These are phyloP conservation scores for Phialemoniopsis sp. DNA, from an alignment of 2,329 filamentous ascomycete species.

Conservation along the genomic window DNA sequence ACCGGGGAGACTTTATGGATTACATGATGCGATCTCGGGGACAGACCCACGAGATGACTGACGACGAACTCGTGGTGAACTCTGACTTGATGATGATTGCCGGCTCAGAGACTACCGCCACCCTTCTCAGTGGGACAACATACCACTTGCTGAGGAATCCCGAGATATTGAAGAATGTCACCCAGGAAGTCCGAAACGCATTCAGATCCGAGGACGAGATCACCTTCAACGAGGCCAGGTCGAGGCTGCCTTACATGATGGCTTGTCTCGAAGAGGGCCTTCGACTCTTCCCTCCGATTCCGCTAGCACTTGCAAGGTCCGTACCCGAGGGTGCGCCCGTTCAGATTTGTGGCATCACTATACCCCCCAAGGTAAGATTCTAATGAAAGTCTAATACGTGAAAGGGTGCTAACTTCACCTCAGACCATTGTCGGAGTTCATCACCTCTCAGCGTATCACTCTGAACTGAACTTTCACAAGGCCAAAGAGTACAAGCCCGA, in stretches of 20 bases:
- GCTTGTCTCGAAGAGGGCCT: slow-evolving; percentile 10
- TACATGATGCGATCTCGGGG: slow-evolving; percentile 7
- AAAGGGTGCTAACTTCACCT: too few relatives aligned
- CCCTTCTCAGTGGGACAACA: slow-evolving; percentile 23
- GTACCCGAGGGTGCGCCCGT: too few relatives aligned
- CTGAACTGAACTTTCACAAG: too few relatives aligned
- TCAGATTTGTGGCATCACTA: too few relatives aligned
- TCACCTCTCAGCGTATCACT: too few relatives aligned
- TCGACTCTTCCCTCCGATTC: slow-evolving; percentile 2
- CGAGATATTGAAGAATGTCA: slow-evolving; percentile 12
- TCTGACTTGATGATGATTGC: slow-evolving; percentile 20
- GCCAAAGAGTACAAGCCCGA: too few relatives aligned
- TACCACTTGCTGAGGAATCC: slow-evolving; percentile 20
- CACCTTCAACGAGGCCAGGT: slow-evolving; percentile 3
- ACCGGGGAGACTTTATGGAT: slow-evolving; percentile 12
- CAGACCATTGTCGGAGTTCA: too few relatives aligned
- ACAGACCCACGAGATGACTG: slow-evolving; percentile 2
- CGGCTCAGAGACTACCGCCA: slow-evolving; percentile 44
- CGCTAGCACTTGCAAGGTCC: too few relatives aligned
- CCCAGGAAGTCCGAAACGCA: slow-evolving; percentile 16
- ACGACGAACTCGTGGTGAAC: slow-evolving; percentile 5
- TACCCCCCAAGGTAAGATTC: too few relatives aligned
- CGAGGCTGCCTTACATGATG: slow-evolving; percentile 8
- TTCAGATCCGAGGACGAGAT: slow-evolving; percentile 21
- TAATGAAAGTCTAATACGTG: too few relatives aligned